phyloP scores from a whole-genome alignment of 2,329 filamentous ascomycete species.

The Xylariaceae sp. region DNA sequence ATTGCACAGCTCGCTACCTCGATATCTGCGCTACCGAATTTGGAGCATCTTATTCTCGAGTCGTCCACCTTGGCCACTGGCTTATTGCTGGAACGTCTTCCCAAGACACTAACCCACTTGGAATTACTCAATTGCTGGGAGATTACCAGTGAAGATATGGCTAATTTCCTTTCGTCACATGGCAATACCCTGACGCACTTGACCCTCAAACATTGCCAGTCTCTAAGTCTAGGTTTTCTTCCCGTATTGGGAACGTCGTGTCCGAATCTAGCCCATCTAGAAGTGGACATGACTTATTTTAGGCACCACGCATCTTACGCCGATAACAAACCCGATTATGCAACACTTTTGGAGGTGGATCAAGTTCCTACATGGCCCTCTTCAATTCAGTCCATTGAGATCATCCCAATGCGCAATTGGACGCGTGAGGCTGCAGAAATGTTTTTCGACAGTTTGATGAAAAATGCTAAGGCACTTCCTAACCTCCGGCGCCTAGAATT shows the following conservation, averaged over 20 bases:
- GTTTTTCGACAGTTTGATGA: conserved; percentile 74
- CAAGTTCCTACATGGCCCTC: conserved; percentile 76
- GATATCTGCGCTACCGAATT: conserved; percentile 51
- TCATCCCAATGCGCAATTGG: conserved; percentile 76
- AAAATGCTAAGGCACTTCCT: conserved; percentile 62
- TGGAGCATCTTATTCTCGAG: conserved; percentile 68
- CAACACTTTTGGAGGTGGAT: conserved; percentile 57
- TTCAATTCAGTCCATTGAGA: conserved; percentile 65
- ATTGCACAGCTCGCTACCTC: conserved; percentile 43
- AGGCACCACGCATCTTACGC: conserved; percentile 63
- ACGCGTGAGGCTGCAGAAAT: conserved; percentile 63
- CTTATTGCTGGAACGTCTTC: conserved; percentile 63
- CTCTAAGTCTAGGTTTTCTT: conserved; percentile 71
- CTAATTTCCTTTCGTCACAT: conserved; percentile 60
- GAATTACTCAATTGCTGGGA: conserved; percentile 77
- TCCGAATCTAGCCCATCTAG: conserved; percentile 64
- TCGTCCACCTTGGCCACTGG: conserved; percentile 69
- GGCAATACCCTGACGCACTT: conserved; percentile 65
- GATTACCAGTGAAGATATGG: conserved; percentile 62
- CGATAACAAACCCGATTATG: conserved; percentile 72
- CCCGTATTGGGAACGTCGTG: conserved; percentile 62
- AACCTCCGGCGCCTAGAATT: conserved; percentile 67
- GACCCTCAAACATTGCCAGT: conserved; percentile 72
- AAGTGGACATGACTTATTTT: conserved; percentile 76
- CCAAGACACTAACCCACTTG: conserved; percentile 60